A percentile compares a stretch with the other conserved stretches of the same genome.
Evolutionary conservation across 2,329 filamentous ascomycete species (phyloP).

Genomic region (Magnaporthales sp.): DNA sequence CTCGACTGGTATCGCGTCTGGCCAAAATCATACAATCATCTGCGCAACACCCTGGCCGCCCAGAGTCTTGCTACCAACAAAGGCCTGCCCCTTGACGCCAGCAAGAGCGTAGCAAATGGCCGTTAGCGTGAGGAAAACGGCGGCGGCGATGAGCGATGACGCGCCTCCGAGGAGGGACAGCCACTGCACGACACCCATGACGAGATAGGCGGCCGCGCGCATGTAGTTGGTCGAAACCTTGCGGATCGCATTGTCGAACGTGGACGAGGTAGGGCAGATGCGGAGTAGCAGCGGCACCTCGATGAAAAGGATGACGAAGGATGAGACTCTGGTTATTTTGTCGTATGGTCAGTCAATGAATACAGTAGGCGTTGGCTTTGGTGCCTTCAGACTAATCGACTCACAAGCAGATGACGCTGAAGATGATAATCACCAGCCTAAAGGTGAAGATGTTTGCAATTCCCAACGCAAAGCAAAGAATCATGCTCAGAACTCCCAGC

Average conservation of each 20-base stretch:
- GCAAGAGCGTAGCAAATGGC: conserved; percentile 74
- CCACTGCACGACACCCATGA: conserved; percentile 80
- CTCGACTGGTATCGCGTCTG: not conserved
- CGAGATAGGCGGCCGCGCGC: conserved; percentile 77
- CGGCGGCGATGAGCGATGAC: conserved; percentile 77
- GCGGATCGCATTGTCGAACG: conserved; percentile 84
- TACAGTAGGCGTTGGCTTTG: not conserved
- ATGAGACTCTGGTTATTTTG: conserved; percentile 44
- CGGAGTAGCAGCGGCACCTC: conserved; percentile 91
- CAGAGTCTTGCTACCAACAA: conserved; percentile 90
- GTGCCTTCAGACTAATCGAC: conserved; percentile 15
- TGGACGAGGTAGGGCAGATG: conserved; percentile 89
- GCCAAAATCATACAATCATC: conserved; percentile 74
- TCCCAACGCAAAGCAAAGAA: conserved; percentile 60
- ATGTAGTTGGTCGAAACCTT: conserved; percentile 94
- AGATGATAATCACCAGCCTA: conserved; percentile 37
- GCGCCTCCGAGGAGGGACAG: conserved; percentile 58
- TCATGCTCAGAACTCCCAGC: conserved; percentile 63
- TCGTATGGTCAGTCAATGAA: not conserved
- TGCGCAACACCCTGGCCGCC: conserved; percentile 90
- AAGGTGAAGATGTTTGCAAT: conserved; percentile 59
- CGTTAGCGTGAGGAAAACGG: conserved; percentile 70
- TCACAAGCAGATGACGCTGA: conserved; percentile 46
- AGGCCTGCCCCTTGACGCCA: conserved; percentile 73
- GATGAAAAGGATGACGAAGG: conserved; percentile 71